These are phyloP conservation scores for Didymella arachidicola DNA, from an alignment of 2,329 filamentous ascomycete species.

Conservation along the genomic window DNA sequence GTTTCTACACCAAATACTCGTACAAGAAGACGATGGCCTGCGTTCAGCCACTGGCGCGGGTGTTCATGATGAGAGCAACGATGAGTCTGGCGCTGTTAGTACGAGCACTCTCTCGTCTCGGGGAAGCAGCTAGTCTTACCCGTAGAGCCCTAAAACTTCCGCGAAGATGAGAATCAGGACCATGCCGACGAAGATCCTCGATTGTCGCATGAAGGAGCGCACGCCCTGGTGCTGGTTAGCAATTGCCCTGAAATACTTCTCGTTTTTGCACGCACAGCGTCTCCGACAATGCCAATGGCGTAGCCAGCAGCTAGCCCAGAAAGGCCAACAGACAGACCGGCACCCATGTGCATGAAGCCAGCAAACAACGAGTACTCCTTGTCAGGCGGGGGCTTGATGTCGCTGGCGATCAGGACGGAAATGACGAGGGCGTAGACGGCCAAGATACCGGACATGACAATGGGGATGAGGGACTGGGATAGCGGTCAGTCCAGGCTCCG, in stretches of 20 bases:
- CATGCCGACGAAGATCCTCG: constrained; percentile 96
- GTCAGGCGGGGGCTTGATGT: constrained; percentile 75
- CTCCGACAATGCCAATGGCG: constrained; percentile 93
- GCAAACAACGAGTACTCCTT: constrained; percentile 84
- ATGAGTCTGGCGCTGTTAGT: constrained; percentile 70
- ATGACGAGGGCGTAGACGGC: constrained; percentile 98
- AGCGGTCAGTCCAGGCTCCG: constrained; percentile 30
- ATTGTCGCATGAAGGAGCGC: constrained; percentile 94
- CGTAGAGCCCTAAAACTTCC: constrained; percentile 95
- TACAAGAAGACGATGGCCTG: constrained; percentile 31
- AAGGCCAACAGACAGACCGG: constrained; percentile 77
- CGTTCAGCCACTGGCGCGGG: constrained; percentile 70
- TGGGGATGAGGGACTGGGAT: constrained; percentile 77
- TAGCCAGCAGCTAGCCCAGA: constrained; percentile 52
- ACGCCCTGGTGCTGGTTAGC: constrained; percentile 66
- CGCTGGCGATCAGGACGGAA: constrained; percentile 91
- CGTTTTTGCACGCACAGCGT: constrained; percentile 68
- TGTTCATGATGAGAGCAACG: constrained; percentile 92
- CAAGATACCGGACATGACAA: constrained; percentile 99
- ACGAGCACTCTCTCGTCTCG: neutral
- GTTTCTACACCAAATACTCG: constrained; percentile 38
- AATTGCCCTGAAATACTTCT: neutral
- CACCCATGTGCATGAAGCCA: constrained; percentile 92
- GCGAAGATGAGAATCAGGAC: constrained; percentile 98
- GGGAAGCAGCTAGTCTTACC: constrained; percentile 64